Evolutionary conservation across 495 filamentous ascomycete species (phyloP), one percentile per base, ranked within the genome.

Genomic region (Penicillium simplicissimum): DNA sequence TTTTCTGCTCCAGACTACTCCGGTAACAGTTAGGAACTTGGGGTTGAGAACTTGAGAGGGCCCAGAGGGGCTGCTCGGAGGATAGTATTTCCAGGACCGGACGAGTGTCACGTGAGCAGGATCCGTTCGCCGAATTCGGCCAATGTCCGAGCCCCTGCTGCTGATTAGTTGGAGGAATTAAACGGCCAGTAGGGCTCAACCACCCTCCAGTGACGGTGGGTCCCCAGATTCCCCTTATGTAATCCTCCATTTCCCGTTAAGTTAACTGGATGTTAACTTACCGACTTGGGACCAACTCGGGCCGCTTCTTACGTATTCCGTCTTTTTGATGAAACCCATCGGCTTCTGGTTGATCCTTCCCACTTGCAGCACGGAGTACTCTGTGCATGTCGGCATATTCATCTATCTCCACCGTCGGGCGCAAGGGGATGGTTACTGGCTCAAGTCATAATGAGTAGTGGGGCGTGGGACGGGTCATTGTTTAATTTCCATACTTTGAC

Each of bases 401-500:
- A 25, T 25, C 23, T 25, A 25, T 25, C 45, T 49, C 45, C 45
- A 49, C 45, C 6, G 4, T 49, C 45, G 45, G 45, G 13, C n/a
- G 15, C 23, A 31, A 31, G 6, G 3, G 0, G 23, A 49, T 15
- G 23, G 11, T 49, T 1, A 49, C 23, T 49, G 45, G 45, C 25
- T 31, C 11, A 5, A 49, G 15, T n/a, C n/a, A n/a, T 8, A 23
- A 7, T 31, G 21, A 13, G 23, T 31, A 23, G 45, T 28, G 21
- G 23, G n/a, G 13, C 15, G 15, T 7, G 11, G 14, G 21, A 31
- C 45, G 28, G 14, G 21, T 31, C 4, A 31, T 49, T 48, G 45
- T 48, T 25, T 49, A 49, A 49, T 49, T 49, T 49, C 45, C 45
- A 49, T 28, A 31, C 25, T 25, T 49, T 49, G 14, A 31, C 28